These are phyloP conservation scores for Smallanthus sonchifolius DNA, from an alignment of 129 eudicot species.

Conservation along the genomic window DNA sequence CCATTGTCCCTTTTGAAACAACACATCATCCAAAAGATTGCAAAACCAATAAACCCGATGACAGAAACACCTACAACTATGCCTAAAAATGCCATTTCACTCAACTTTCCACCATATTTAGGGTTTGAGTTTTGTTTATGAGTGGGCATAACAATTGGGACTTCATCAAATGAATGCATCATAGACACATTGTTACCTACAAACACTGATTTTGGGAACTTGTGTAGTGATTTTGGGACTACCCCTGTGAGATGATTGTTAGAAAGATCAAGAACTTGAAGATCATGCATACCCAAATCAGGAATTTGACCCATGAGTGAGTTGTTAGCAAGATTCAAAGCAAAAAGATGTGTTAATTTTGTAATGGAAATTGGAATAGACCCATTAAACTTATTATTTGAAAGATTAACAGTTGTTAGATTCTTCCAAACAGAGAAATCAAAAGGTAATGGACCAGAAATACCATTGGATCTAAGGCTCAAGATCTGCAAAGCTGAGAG, in stretches of 20 bases:
- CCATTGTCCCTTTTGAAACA: slow-evolving; percentile 41
- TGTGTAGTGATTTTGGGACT: slow-evolving; percentile 67
- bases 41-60: slow-evolving; percentile 56
- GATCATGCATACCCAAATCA: slow-evolving; percentile 48
- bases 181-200: slow-evolving; percentile 53
- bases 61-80: slow-evolving; percentile 48
- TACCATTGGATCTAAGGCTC: slow-evolving; percentile 86
- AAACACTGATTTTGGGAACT: slow-evolving; percentile 75
- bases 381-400: slow-evolving; percentile 70
- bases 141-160: slow-evolving; percentile 46
- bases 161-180: slow-evolving; percentile 26
- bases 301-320: slow-evolving; percentile 71
- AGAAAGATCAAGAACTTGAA: slow-evolving; percentile 64
- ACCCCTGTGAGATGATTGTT: slow-evolving; percentile 57
- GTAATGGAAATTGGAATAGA: slow-evolving; percentile 52
- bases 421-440: slow-evolving; percentile 80
- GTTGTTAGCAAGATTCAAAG: slow-evolving; percentile 76
- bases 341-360: slow-evolving; percentile 45
- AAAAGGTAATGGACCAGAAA: slow-evolving; percentile 63
- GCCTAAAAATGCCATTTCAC: slow-evolving; percentile 62
- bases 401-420: slow-evolving; percentile 62
- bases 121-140: slow-evolving; percentile 24
- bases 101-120: slow-evolving; percentile 34
- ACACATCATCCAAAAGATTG: slow-evolving; percentile 51
- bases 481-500: slow-evolving; percentile 82